phyloP scores from a whole-genome alignment of 2,329 filamentous ascomycete species.

The Ophiostoma ips region DNA sequence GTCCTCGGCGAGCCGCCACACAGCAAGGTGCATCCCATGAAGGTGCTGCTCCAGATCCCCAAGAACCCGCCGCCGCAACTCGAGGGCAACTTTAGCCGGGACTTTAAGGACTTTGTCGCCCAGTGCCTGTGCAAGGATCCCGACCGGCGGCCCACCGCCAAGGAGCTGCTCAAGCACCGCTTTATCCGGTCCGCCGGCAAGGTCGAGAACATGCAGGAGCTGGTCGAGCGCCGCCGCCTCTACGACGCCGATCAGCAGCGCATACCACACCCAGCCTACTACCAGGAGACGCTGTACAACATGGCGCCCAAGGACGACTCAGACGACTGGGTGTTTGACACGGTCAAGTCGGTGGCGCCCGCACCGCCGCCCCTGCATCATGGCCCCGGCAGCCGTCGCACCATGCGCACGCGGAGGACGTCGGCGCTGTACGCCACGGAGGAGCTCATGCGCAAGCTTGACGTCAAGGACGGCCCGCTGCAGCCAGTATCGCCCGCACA shows the following conservation, averaged over 20 bases:
- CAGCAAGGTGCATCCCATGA: slow-evolving; percentile 80
- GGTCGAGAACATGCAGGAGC: slow-evolving; percentile 72
- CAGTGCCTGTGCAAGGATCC: slow-evolving; percentile 88
- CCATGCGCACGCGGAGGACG: slow-evolving; percentile 36
- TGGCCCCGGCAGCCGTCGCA: slow-evolving; percentile 24
- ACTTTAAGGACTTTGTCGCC: slow-evolving; percentile 88
- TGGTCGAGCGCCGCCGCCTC: slow-evolving; percentile 70
- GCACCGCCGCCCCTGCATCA: slow-evolving; percentile 27
- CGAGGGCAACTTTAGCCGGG: slow-evolving; percentile 72
- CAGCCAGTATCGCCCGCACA: slow-evolving; percentile 38
- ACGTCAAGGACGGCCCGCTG: slow-evolving; percentile 46
- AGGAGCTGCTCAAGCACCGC: slow-evolving; percentile 72
- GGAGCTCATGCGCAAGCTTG: slow-evolving; percentile 44
- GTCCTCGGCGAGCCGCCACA: slow-evolving; percentile 80
- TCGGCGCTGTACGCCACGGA: slow-evolving; percentile 45
- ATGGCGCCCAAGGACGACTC: slow-evolving; percentile 53
- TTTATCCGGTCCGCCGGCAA: slow-evolving; percentile 83
- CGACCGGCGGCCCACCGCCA: slow-evolving; percentile 69
- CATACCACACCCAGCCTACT: slow-evolving; percentile 64
- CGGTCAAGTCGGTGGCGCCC: slow-evolving; percentile 59
- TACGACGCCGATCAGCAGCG: slow-evolving; percentile 63
- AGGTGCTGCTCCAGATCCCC: slow-evolving; percentile 80
- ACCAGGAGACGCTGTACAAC: slow-evolving; percentile 78
- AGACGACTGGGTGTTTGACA: slow-evolving; percentile 94
- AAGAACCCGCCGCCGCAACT: slow-evolving; percentile 75